phyloP scores from a whole-genome alignment of 2,329 filamentous ascomycete genomes.

The Rhexocercosporidium sp. region DNA sequence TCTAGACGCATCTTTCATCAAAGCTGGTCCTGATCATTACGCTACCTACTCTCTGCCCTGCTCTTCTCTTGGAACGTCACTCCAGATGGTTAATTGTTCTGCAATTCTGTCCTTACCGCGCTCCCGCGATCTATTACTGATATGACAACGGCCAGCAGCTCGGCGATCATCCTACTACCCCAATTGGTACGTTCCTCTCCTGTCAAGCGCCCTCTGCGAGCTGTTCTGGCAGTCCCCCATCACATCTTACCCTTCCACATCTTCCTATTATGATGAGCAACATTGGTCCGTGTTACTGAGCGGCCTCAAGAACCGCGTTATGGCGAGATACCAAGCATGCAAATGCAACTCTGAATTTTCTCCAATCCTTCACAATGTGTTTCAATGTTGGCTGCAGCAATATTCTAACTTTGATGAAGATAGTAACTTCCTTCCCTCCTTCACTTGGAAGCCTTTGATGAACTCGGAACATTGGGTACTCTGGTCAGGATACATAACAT shows the following conservation, averaged over 20 bases:
- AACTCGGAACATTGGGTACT: neutral
- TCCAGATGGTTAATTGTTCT: no score
- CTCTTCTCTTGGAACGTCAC: no score
- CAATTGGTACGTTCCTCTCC: neutral
- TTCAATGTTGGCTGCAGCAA: neutral
- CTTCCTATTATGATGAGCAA: slow-evolving; percentile 71
- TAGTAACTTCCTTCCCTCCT: neutral
- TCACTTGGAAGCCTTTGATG: neutral
- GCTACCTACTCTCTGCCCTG: no score
- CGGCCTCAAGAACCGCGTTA: slow-evolving; percentile 88
- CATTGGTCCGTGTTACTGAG: slow-evolving; percentile 97
- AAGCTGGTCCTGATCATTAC: no score
- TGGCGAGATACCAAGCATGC: slow-evolving; percentile 77
- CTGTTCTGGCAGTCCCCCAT: neutral
- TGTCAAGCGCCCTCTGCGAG: neutral
- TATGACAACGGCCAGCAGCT: neutral
- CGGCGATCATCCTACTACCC: neutral
- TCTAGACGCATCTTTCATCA: neutral
- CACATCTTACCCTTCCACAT: neutral
- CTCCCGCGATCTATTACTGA: no score
- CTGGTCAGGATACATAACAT: neutral
- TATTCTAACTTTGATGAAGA: neutral
- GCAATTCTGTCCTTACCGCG: no score
- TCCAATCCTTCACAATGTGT: neutral
- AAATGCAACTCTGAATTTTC: slow-evolving; percentile 76